Evolutionary conservation across 2,329 filamentous ascomycete genomes (phyloP).

Genomic region (Fusarium dlaminii): DNA sequence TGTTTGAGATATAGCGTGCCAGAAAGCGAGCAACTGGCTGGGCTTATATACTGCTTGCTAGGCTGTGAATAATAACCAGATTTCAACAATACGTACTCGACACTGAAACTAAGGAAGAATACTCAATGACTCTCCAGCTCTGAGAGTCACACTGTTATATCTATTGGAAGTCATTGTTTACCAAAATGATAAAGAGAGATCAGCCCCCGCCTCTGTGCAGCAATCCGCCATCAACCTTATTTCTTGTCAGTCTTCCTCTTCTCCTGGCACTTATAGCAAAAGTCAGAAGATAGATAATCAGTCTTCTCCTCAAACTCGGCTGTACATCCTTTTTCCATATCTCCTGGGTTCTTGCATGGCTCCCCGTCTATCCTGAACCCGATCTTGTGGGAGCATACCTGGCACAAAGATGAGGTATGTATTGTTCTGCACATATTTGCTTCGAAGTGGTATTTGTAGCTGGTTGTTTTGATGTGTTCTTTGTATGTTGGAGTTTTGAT

Average conservation of each 20-base stretch:
- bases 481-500: fast-evolving
- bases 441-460: neutral
- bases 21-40: no score
- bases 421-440: neutral
- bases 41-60: neutral
- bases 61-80: no score
- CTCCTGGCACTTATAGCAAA: neutral
- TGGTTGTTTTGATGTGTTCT: fast-evolving
- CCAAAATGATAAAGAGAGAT: neutral
- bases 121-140: fast-evolving
- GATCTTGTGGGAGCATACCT: neutral
- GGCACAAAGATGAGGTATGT: neutral
- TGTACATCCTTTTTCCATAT: neutral
- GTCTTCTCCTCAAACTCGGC: neutral
- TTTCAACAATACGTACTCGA: no score
- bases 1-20: no score
- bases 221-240: neutral
- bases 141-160: fast-evolving
- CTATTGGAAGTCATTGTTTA: fast-evolving
- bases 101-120: no score
- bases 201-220: fast-evolving
- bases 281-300: no score
- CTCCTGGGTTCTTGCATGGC: neutral
- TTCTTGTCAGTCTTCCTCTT: neutral
- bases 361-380: neutral